Conservation (phyloP, 2,329 filamentous ascomycete species). For the Sclerotinia nivalis region DNA sequence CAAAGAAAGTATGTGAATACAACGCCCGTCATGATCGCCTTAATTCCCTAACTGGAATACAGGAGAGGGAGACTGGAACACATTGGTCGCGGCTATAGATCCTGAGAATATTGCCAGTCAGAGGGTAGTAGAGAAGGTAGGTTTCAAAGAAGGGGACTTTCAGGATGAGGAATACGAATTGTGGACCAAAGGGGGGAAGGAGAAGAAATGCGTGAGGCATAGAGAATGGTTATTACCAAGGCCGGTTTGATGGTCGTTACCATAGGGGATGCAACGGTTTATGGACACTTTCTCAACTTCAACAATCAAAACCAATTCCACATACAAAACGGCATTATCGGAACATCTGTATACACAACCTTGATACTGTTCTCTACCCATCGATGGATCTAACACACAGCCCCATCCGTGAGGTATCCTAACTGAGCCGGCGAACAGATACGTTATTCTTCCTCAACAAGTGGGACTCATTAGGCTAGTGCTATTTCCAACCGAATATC, state of each 20-base stretch:
- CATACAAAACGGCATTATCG: neutral
- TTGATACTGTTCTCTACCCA: too few species aligned
- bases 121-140: slow-evolving; percentile 31
- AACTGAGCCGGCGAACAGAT: neutral
- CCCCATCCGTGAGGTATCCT: neutral
- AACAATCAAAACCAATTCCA: neutral
- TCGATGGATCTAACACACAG: neutral
- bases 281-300: neutral
- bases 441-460: neutral
- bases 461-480: neutral
- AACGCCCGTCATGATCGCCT: neutral
- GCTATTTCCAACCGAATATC: neutral
- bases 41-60: neutral
- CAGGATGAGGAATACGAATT: slow-evolving; percentile 22
- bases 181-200: neutral
- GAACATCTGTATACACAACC: neutral
- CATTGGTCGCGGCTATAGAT: slow-evolving; percentile 26
- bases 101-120: slow-evolving; percentile 32
- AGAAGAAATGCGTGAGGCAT: slow-evolving; percentile 10
- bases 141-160: slow-evolving; percentile 29
- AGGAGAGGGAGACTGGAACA: slow-evolving; percentile 24
- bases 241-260: neutral
- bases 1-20: slow-evolving; percentile 13
- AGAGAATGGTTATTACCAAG: slow-evolving; percentile 16
- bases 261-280: neutral